These are phyloP conservation scores for Synchytrium microbalum DNA, from an alignment of 371 early-diverging fungal genomes.

Conservation along the genomic window DNA sequence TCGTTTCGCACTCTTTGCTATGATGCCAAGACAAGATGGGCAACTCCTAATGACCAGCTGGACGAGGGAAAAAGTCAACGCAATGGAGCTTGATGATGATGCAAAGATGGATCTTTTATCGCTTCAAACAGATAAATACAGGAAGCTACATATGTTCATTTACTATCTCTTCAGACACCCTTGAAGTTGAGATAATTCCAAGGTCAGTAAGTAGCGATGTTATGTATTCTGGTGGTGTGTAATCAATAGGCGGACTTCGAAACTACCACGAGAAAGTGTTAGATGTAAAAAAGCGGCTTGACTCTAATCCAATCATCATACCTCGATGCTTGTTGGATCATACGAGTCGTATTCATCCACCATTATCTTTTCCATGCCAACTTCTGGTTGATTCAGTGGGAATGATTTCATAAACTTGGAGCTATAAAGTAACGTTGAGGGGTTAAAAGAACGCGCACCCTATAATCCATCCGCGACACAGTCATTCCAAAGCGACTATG, in stretches of 20 bases:
- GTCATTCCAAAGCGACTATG: background rate
- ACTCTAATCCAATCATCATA: background rate
- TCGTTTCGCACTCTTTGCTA: no score
- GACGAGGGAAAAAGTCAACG: no score
- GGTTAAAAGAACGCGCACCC: background rate
- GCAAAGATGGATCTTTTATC: no score
- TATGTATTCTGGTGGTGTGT: slow-evolving; percentile 90
- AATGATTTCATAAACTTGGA: slow-evolving; percentile 75
- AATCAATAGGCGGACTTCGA: slow-evolving; percentile 81
- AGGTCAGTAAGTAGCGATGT: slow-evolving; percentile 85
- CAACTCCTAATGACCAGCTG: no score
- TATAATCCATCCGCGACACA: slow-evolving; percentile 1
- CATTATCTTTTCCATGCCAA: slow-evolving; percentile 41
- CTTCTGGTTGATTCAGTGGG: slow-evolving; percentile 37
- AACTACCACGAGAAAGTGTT: slow-evolving; percentile 10
- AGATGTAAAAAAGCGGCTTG: background rate
- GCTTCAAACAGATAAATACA: no score
- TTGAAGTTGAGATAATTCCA: slow-evolving; percentile 89
- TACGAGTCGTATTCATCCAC: background rate
- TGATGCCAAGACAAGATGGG: no score
- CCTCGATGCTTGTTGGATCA: background rate
- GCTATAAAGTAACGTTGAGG: slow-evolving; percentile 33
- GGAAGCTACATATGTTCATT: background rate
- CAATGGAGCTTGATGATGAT: no score
- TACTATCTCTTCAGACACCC: slow-evolving; percentile 40